These are phyloP conservation scores for Cymbidium sinense DNA, from an alignment of 106 monocot genomes.

Conservation along the genomic window DNA sequence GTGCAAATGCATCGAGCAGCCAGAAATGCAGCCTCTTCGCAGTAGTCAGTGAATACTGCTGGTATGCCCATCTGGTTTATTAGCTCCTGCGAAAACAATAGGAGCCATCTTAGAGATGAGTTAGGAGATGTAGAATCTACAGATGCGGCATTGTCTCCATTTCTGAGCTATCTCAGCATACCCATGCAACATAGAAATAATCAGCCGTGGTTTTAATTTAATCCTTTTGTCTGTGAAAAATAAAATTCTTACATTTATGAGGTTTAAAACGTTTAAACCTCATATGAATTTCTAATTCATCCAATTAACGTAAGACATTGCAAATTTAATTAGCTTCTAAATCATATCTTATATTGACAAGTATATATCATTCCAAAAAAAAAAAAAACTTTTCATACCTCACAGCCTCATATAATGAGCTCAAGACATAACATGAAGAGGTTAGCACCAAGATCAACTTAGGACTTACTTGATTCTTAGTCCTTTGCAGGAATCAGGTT, in stretches of 20 bases:
- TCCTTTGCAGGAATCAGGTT: not conserved
- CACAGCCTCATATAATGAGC: not conserved
- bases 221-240: too few species aligned
- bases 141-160: too few species aligned
- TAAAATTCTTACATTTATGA: too few species aligned
- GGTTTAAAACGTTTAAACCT: too few species aligned
- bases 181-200: too few species aligned
- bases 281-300: too few species aligned
- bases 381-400: not conserved
- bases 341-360: too few species aligned
- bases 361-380: not conserved
- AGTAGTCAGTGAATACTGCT: constrained; percentile 81
- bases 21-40: constrained; percentile 91
- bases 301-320: too few species aligned
- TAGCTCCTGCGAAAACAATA: constrained; percentile 38
- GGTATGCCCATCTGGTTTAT: constrained; percentile 63
- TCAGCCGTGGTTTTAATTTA: too few species aligned
- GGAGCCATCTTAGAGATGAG: not conserved
- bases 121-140: too few species aligned
- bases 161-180: too few species aligned
- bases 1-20: constrained; percentile 53
- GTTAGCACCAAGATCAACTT: not conserved
- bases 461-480: not conserved
- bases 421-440: not conserved
- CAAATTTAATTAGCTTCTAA: too few species aligned